Evolutionary conservation across 208 protist species (phyloP).

Genomic region (Phytomonas sp.): DNA sequence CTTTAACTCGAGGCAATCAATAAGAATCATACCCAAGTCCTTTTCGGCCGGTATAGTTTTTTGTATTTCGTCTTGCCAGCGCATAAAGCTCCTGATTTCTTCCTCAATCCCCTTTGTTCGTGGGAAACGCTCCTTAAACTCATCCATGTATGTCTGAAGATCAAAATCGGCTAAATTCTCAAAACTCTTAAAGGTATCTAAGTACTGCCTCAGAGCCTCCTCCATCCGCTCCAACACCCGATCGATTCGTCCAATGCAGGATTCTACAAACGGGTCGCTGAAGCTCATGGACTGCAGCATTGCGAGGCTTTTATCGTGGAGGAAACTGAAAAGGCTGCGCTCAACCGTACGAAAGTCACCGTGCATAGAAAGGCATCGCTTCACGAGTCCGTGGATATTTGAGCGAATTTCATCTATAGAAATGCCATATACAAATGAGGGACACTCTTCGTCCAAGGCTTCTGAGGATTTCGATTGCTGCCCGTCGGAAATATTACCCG

Average conservation of each 20-base stretch:
- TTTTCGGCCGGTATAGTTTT: slow-evolving; percentile 47
- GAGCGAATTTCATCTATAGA: slow-evolving; percentile 47
- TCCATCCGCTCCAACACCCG: slow-evolving; percentile 40
- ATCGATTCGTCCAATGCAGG: slow-evolving; percentile 47
- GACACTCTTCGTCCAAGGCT: neutral
- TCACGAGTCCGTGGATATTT: slow-evolving; percentile 56
- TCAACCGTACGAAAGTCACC: slow-evolving; percentile 87
- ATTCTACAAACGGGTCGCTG: slow-evolving; percentile 40
- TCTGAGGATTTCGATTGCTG: neutral
- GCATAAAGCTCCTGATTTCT: slow-evolving; percentile 68
- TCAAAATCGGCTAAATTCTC: slow-evolving; percentile 71
- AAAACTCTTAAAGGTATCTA: slow-evolving; percentile 55
- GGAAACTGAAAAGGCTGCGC: slow-evolving; percentile 81
- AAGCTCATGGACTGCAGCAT: slow-evolving; percentile 47
- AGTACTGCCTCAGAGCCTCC: slow-evolving; percentile 61
- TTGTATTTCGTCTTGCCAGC: slow-evolving; percentile 45
- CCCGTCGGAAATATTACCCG: neutral
- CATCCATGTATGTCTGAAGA: slow-evolving; percentile 54
- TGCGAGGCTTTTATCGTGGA: slow-evolving; percentile 77
- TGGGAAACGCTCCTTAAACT: slow-evolving; percentile 63
- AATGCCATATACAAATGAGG: slow-evolving; percentile 44
- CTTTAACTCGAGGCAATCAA: slow-evolving; percentile 75
- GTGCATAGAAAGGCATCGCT: slow-evolving; percentile 62
- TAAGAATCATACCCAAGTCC: slow-evolving; percentile 69
- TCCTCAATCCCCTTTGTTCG: slow-evolving; percentile 59